Evolutionary conservation across 2,329 filamentous ascomycete genomes (phyloP).

Genomic region (Cadophora sp.): DNA sequence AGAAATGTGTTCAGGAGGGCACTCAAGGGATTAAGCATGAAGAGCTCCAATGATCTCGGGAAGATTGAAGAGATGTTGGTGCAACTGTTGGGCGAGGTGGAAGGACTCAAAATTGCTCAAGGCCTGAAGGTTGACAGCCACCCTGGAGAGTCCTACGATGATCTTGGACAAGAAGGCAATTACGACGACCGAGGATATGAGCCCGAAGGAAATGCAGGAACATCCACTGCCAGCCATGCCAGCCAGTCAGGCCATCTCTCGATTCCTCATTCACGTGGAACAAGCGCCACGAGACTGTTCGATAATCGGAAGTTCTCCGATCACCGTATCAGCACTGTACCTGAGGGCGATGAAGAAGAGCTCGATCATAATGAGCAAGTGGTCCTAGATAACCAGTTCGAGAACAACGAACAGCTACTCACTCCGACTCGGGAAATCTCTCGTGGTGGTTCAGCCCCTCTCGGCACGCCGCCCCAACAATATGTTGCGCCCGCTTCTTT

Average conservation of each 20-base stretch:
- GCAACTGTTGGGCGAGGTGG: slow-evolving; percentile 90
- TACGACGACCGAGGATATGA: slow-evolving; percentile 81
- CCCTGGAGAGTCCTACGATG: slow-evolving; percentile 70
- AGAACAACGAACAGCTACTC: slow-evolving; percentile 64
- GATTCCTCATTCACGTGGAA: slow-evolving; percentile 57
- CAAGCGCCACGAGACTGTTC: slow-evolving; percentile 46
- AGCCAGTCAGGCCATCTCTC: slow-evolving; percentile 81
- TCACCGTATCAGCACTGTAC: slow-evolving; percentile 88
- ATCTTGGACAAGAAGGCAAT: slow-evolving; percentile 65
- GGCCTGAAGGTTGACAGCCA: slow-evolving; percentile 58
- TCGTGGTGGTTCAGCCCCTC: slow-evolving; percentile 60
- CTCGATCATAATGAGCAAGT: slow-evolving; percentile 53
- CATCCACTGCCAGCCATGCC: slow-evolving; percentile 72
- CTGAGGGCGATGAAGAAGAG: slow-evolving; percentile 75
- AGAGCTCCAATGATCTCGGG: slow-evolving; percentile 85
- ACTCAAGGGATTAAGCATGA: slow-evolving; percentile 87
- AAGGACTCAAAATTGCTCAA: slow-evolving; percentile 72
- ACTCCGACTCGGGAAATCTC: slow-evolving; percentile 64
- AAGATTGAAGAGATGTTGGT: slow-evolving; percentile 93
- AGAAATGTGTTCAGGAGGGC: slow-evolving; percentile 94
- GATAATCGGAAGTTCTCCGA: slow-evolving; percentile 65
- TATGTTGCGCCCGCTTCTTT: slow-evolving; percentile 48
- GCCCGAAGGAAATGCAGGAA: slow-evolving; percentile 80
- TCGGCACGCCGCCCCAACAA: slow-evolving; percentile 65
- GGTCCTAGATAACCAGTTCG: slow-evolving; percentile 59